These are phyloP conservation scores for Xylaria arbuscula DNA, from an alignment of 2,329 filamentous ascomycete genomes.

Conservation along the genomic window DNA sequence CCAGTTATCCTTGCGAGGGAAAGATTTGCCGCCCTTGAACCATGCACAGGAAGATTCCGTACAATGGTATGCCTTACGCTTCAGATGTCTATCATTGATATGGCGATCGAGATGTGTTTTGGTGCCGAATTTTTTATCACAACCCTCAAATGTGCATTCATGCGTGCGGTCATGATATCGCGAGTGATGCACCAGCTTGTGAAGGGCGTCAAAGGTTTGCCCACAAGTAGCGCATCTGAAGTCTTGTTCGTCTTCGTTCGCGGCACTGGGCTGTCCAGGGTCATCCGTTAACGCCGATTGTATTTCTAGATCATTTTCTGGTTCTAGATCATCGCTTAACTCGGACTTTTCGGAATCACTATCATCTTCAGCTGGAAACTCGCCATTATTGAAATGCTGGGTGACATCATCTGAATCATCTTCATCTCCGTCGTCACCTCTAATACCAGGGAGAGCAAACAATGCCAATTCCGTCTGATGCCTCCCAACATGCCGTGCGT, in stretches of 20 bases:
- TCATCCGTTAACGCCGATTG: too few species aligned
- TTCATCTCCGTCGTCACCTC: not conserved
- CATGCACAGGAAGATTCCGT: constrained; percentile 65
- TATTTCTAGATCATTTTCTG: not conserved
- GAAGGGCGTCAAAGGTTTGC: constrained; percentile 66
- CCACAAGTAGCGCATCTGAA: constrained; percentile 48
- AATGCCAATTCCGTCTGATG: constrained; percentile 24
- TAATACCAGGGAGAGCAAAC: constrained; percentile 22
- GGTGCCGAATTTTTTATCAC: constrained; percentile 68
- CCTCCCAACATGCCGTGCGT: constrained; percentile 23
- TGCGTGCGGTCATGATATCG: constrained; percentile 70
- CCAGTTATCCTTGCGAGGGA: constrained; percentile 72
- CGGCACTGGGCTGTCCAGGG: too few species aligned
- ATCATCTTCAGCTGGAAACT: not conserved
- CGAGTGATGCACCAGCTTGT: constrained; percentile 72
- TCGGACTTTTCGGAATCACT: not conserved
- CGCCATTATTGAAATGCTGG: not conserved
- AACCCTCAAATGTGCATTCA: constrained; percentile 56
- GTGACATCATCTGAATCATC: not conserved
- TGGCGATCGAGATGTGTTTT: constrained; percentile 72
- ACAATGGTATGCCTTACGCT: constrained; percentile 70
- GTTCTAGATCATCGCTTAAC: not conserved
- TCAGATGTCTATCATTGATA: constrained; percentile 70
- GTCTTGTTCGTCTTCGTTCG: too few species aligned
- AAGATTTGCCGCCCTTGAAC: constrained; percentile 68